Base-by-base conservation (phyloP, 202 grass and related monocot species). In the Setaria viridis region DNA sequence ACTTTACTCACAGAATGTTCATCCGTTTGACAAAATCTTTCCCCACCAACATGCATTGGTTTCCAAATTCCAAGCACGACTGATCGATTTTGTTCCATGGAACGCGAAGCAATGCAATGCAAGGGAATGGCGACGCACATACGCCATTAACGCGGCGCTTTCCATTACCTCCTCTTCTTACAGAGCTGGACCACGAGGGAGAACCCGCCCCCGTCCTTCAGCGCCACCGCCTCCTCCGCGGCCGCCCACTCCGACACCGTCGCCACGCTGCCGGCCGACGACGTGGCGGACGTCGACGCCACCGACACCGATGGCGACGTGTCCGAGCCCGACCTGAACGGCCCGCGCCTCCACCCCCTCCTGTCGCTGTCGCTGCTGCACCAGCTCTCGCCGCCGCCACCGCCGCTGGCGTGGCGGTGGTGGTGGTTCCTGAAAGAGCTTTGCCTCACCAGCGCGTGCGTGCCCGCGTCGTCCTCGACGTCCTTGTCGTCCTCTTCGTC, bases 121-220 rank as follows among this genome's bases (percentile, higher is more conserved):
- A 33, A 17, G 10, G 47, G 47, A 51, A 33, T 32, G 48, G 16
- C 48, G 48, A 51, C 56, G 77, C 70, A 55, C 3, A 5, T n/a
- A 17, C 30, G 11, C 45, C 79, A 63, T 46, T 32, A 2, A 2
- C 60, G 59, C 60, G 5, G 60, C 29, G 56, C 33, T 39, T 75
- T 7, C 21, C 70, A 46, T 60, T 21, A 74, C 15, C 32, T 84
- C 71, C 50, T 87, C 81, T 78, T 92, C 87, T 93, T 98, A 91
- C 90, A 94, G 10, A 94, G 87, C 79, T 94, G 64, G 13, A 99
- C 70, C 15, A 99, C 50, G 17, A 99, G 88, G 0, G 92, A 94
- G 85, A 99, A 93, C n/a, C 93, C 97, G 16, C 88, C 80, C 35
- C 79, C 82, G 76, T 86, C 80, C 85, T 77, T 91, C 34, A 98